Conservation (phyloP, 2,329 filamentous ascomycete species). For the Dothiorella sarmentorum region DNA sequence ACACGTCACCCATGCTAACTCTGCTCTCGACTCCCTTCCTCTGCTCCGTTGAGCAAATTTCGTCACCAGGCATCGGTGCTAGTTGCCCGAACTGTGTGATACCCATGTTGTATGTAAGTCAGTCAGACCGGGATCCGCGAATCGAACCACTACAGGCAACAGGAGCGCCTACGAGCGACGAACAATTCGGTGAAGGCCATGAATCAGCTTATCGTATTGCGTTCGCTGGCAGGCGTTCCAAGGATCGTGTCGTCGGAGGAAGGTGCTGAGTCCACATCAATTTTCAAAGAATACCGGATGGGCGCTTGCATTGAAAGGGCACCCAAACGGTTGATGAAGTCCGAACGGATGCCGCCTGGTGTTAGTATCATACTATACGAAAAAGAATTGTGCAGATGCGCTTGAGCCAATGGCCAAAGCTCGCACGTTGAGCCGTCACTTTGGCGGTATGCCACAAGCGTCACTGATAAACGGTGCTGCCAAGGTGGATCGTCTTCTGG, state of each 20-base stretch:
- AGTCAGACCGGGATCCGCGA: neutral
- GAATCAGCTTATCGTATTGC: neutral
- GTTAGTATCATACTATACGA: neutral
- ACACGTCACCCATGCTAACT: neutral
- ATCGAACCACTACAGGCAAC: neutral
- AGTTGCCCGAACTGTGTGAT: neutral
- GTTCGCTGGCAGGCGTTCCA: neutral
- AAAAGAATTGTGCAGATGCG: neutral
- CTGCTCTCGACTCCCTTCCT: too few species aligned
- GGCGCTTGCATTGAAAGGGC: too few species aligned
- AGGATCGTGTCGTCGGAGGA: neutral
- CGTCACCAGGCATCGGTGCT: neutral
- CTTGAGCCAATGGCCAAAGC: too few species aligned
- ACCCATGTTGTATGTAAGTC: neutral
- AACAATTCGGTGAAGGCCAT: neutral
- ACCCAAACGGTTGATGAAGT: neutral
- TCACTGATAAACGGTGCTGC: neutral
- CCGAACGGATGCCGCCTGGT: too few species aligned
- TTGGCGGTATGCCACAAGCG: slow-evolving; percentile 3
- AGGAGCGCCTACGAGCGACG: neutral
- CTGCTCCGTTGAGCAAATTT: neutral
- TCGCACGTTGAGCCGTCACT: neutral
- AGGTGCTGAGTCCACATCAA: neutral
- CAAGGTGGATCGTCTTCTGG: neutral
- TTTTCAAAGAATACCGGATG: too few species aligned